Evolutionary conservation across 2,329 filamentous ascomycete species (phyloP).

Genomic region (Alternaria sp.): DNA sequence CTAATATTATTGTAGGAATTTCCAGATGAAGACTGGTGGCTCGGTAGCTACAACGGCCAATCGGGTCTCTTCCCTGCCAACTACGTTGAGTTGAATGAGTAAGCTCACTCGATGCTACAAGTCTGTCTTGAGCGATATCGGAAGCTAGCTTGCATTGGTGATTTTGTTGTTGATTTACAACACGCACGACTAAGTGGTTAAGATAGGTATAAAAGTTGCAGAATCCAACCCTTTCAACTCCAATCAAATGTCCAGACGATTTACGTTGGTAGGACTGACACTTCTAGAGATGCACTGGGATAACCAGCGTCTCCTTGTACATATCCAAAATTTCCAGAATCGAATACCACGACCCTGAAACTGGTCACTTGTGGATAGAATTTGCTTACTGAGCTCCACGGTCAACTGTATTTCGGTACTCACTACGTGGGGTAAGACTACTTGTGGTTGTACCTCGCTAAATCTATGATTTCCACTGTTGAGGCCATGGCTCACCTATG

Average conservation of each 20-base stretch:
- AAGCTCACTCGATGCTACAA: neutral
- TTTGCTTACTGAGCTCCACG: neutral
- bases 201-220: slow-evolving; percentile 7
- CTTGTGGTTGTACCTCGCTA: neutral
- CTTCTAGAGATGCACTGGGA: neutral
- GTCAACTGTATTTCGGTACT: neutral
- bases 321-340: neutral
- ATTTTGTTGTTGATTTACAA: slow-evolving; percentile 5
- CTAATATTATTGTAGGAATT: slow-evolving; percentile 72
- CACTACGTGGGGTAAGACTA: neutral
- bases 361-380: neutral
- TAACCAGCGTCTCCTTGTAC: neutral
- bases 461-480: neutral
- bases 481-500: neutral
- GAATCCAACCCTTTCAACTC: slow-evolving; percentile 1
- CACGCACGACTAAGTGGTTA: slow-evolving; percentile 1
- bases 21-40: slow-evolving; percentile 99
- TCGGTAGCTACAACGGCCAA: slow-evolving; percentile 81
- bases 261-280: slow-evolving; percentile 1
- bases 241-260: neutral
- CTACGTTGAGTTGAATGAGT: slow-evolving; percentile 54
- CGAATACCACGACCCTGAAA: neutral
- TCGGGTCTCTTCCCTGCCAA: slow-evolving; percentile 78
- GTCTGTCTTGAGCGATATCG: neutral
- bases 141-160: slow-evolving; percentile 4